Evolutionary conservation across 2,329 filamentous ascomycete genomes (phyloP), one percentile per base, ranked within the genome.

Genomic region (Lasiodiplodia citricola): DNA sequence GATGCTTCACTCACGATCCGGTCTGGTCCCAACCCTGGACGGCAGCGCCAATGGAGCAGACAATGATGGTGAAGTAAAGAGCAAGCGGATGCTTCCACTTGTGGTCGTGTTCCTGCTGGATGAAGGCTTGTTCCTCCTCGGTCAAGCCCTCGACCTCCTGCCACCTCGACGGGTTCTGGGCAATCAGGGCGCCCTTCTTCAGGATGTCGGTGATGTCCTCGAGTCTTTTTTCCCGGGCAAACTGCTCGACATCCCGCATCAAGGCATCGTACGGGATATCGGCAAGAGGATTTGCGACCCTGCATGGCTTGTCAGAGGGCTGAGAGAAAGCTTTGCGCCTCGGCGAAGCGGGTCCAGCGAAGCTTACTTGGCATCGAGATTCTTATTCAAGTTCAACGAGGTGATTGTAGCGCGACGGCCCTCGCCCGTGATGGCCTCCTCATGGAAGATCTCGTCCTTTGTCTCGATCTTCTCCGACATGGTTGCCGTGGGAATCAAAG

Each of bases 111-210:
- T 93, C 91, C 69, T 89, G 82, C 52, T 82, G 82, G n/a, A 95
- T 83, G 16, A 83, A 84, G 25, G 84, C 80, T 68, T 89, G 86
- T 74, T 91, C 90, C 0, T 83, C 81, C 18, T 89, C 84, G 67
- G 83, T 80, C 1, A 94, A 84, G 11, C 87, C 86, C 65, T 93
- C 84, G 44, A 85, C 81, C 69, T 92, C 90, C 75, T 86, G 13
- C 37, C 44, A 64, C 23, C 47, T 64, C 2, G 18, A 13, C 3
- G 60, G 60, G 72, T 90, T 88, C 76, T 92, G 91, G 2, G 92
- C 92, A 25, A 94, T 86, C 14, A 95, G 83, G 3, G 92, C 92
- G 41, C 91, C 92, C 73, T 90, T 90, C 66, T 87, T 84, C 65
- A 94, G 83, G 18, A 90, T 75, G 3, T 82, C 80, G 3, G 88